Conservation (phyloP, 1,139 yeast species). For the Suhomyces kunorum region DNA sequence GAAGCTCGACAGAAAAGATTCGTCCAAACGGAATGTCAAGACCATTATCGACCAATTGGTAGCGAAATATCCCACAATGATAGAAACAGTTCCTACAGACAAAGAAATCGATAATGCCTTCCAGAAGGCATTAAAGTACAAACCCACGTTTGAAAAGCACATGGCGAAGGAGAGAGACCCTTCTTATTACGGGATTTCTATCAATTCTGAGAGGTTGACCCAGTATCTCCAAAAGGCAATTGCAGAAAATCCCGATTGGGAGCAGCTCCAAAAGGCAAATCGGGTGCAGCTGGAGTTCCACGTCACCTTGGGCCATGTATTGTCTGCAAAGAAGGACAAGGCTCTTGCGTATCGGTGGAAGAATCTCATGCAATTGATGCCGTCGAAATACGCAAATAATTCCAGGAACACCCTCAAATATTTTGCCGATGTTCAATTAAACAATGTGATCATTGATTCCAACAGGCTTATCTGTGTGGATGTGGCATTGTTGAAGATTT, state of each 20-base stretch:
- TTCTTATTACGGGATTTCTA: constrained; percentile 32
- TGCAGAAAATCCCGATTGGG: constrained; percentile 30
- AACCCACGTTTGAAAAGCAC: constrained; percentile 51
- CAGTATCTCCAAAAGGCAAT: constrained; percentile 13
- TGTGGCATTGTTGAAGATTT: constrained; percentile 42
- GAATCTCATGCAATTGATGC: constrained; percentile 17
- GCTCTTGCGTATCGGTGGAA: constrained; percentile 30
- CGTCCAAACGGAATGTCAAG: constrained; percentile 57
- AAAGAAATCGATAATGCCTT: constrained; percentile 46
- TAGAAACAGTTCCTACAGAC: constrained; percentile 43
- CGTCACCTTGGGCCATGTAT: constrained; percentile 69
- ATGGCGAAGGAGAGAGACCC: constrained; percentile 20
- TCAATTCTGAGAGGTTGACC: constrained; percentile 15
- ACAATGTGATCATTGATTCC: constrained; percentile 50
- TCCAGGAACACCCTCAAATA: constrained; percentile 16
- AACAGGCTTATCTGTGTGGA: constrained; percentile 56
- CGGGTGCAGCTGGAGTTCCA: constrained; percentile 66
- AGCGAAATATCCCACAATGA: constrained; percentile 47
- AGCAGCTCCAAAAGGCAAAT: constrained; percentile 45
- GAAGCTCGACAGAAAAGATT: constrained; percentile 27
- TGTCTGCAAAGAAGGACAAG: constrained; percentile 27
- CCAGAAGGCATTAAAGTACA: constrained; percentile 49
- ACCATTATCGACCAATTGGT: constrained; percentile 42
- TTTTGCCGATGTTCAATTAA: constrained; percentile 42
- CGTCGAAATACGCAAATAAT: constrained; percentile 13